Evolutionary conservation across 352 stramenopile genomes (phyloP), one percentile per base, ranked within the genome.

Genomic region (Phytophthora crassamura): DNA sequence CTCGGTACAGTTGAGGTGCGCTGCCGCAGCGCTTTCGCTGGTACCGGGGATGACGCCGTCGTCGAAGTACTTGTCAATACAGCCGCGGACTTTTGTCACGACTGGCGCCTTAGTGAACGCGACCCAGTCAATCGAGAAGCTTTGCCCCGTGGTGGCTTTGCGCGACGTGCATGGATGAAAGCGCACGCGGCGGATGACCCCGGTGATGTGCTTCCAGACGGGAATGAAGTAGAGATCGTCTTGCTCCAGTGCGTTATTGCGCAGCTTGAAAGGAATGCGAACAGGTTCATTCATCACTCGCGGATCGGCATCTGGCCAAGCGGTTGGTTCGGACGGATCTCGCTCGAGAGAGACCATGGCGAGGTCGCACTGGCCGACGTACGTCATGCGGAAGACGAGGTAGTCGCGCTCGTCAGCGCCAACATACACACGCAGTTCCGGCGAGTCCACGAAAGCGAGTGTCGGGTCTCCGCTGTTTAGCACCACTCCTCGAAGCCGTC

Each of bases 11-110:
- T 91, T 90, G 15, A 69, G 47, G n/a, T 64, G 69, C 5, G 58
- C 42, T 40, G 41, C 33, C 12, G 75, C 47, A 51, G 52, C 51
- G 30, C 33, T 47, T 10, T 48, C 50, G 7, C 46, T 54, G 39
- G 33, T 51, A 12, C 41, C 45, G 33, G 55, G 42, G 15, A 51
- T 15, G 22, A 67, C 47, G 7, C 67, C 38, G 14, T 68, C 33
- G 55, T 73, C 70, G 40, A 78, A 92, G 59, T 89, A 94, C 22
- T 82, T 78, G 60, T 94, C 84, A 45, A 94, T 89, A 46, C 86
- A 94, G 2, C 84, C 86, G 4, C 80, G 82, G n/a, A 94, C 82
- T 64, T 90, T 88, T 15, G 77, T 83, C 48, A 93, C 75, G 8
- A 90, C 67, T 15, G 84, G 84, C 3, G 86, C 84, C 76, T 92